Base-by-base conservation (phyloP, 768 basidiomycete species). In the Termitomyces titanicus region DNA sequence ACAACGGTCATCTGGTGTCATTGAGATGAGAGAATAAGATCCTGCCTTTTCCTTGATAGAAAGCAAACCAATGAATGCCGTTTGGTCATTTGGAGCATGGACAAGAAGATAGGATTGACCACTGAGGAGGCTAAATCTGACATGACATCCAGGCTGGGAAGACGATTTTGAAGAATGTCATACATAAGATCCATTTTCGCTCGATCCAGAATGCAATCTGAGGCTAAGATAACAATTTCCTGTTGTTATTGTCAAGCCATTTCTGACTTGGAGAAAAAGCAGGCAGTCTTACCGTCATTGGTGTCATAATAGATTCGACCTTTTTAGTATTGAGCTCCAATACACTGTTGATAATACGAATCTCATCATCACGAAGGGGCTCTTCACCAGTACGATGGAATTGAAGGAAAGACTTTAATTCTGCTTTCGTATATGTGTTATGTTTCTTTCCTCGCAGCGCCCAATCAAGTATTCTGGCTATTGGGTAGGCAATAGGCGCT, bases 401-500 rank as follows among this genome's bases (percentile, higher is more conserved):
- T 47, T 86, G 83, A n/a, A 92, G 75, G 71, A 92, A 91, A 0
- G 85, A 86, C 60, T 86, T 87, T 42, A 88, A 76, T 56, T 88
- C 84, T 1, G 88, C 89, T 67, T 92, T 92, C 64, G 91, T 91
- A 72, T 92, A 92, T 0, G 88, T 89, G 45, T 82, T 76, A 0
- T 74, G 75, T 60, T 90, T 89, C 61, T 86, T 79, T 3, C 75
- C 76, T 18, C 95, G 95, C 2, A 98, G 81, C 2, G 88, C 80
- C 46, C 70, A 74, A 66, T 98, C 96, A 33, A 99, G 83, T 0
- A 98, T 72, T 60, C 86, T 86, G 38, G 89, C 88, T 51, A 86
- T 86, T 3, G 90, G 90, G 69, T 79, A 94, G 0, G 93, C 92
- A 57, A 95, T 74, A 4, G 92, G 92, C 6, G 87, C 84, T 86